Percentiles rank a stretch among this genome's conserved stretches.
Conservation (phyloP, 192 early-diverging fungal genomes). For the Endogone sp. region DNA sequence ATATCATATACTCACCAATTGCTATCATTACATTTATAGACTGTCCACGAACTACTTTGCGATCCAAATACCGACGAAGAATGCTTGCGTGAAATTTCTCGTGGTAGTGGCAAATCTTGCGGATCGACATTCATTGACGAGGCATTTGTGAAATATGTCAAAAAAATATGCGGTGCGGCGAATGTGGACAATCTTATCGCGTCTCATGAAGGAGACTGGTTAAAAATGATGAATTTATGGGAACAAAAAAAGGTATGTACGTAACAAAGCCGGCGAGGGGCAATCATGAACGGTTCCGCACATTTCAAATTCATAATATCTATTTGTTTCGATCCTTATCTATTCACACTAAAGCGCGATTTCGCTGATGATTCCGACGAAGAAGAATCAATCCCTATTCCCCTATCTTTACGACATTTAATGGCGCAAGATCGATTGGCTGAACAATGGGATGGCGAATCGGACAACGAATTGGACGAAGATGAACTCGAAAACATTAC, state of each 20-base stretch:
- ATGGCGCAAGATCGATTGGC: neutral
- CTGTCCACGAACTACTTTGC: neutral
- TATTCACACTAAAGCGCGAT: neutral
- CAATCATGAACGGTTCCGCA: too few species aligned
- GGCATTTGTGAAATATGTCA: neutral
- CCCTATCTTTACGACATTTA: neutral
- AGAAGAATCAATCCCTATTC: neutral
- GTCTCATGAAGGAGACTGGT: neutral
- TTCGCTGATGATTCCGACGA: neutral
- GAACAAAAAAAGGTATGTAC: neutral
- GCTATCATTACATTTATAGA: neutral
- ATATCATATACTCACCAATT: neutral
- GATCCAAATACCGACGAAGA: conserved; percentile 12
- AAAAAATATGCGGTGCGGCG: neutral
- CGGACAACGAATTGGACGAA: too few species aligned
- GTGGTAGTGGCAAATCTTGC: conserved; percentile 36
- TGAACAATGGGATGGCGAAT: neutral
- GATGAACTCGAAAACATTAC: too few species aligned
- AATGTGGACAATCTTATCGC: neutral
- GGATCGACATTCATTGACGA: conserved; percentile 45
- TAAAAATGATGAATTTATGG: neutral
- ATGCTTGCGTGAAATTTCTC: conserved; percentile 37
- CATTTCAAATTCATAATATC: neutral
- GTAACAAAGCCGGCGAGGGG: too few species aligned
- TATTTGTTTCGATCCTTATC: neutral